These are phyloP conservation scores for Glebionis coronaria DNA, from an alignment of 129 eudicot species.

Conservation along the genomic window DNA sequence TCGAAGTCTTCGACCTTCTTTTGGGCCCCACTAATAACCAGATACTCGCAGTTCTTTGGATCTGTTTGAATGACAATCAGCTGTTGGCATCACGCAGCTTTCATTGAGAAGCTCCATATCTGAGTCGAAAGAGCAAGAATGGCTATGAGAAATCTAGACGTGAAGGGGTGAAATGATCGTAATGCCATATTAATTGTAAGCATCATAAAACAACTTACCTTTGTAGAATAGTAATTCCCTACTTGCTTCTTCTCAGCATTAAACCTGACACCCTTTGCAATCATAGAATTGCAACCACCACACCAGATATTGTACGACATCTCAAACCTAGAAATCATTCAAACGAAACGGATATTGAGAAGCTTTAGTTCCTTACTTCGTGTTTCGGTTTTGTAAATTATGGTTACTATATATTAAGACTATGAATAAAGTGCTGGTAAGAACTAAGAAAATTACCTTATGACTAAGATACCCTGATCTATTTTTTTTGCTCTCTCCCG, in stretches of 20 bases:
- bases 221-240: slow-evolving; percentile 92
- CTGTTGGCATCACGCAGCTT: slow-evolving; percentile 83
- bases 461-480: slow-evolving; percentile 93
- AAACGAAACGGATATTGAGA: neutral
- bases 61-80: slow-evolving; percentile 89
- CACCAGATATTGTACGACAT: slow-evolving; percentile 97
- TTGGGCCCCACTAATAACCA: slow-evolving; percentile 84
- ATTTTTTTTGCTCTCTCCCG: slow-evolving; percentile 93
- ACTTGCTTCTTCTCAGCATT: slow-evolving; percentile 99
- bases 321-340: slow-evolving; percentile 60
- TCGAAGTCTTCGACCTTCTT: slow-evolving; percentile 78
- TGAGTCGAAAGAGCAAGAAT: slow-evolving; percentile 26
- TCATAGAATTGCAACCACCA: slow-evolving; percentile 96
- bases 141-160: slow-evolving; percentile 7
- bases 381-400: slow-evolving; percentile 1
- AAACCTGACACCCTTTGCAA: slow-evolving; percentile 94
- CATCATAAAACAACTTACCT: slow-evolving; percentile 34
- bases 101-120: slow-evolving; percentile 98
- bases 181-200: neutral
- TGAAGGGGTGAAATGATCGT: neutral
- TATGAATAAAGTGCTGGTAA: neutral
- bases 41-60: slow-evolving; percentile 75
- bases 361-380: neutral
- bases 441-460: slow-evolving; percentile 52
- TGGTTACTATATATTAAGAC: neutral